A percentile compares a stretch with the other conserved stretches of the same genome.
Evolutionary conservation across 2,329 filamentous ascomycete species (phyloP).

Genomic region (Ramularia endophylla): DNA sequence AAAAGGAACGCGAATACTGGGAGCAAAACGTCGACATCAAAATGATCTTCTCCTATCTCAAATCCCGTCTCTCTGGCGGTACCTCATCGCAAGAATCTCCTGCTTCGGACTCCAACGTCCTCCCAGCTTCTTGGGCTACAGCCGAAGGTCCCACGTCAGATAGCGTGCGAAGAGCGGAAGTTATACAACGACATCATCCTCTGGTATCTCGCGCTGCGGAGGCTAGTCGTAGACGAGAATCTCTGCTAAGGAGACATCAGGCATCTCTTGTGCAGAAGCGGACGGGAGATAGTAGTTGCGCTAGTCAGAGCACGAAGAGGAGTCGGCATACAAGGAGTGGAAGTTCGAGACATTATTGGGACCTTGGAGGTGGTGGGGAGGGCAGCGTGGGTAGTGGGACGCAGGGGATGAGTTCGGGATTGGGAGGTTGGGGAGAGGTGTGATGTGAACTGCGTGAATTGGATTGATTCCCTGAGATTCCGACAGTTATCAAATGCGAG

Average conservation of each 20-base stretch:
- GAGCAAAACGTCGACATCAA: conserved; percentile 85
- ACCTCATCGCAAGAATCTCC: conserved; percentile 12
- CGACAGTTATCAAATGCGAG: too few relatives aligned
- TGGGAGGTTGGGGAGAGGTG: conserved; percentile 76
- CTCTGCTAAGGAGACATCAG: conserved; percentile 25
- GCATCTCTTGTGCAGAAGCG: conserved; percentile 32
- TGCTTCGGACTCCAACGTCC: conserved; percentile 23
- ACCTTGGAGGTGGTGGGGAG: conserved; percentile 63
- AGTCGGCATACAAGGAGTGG: conserved; percentile 50
- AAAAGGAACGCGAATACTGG: conserved; percentile 70
- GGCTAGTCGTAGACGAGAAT: conserved; percentile 12
- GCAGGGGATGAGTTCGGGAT: conserved; percentile 31
- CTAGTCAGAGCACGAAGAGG: conserved; percentile 78
- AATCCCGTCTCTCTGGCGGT: conserved; percentile 60
- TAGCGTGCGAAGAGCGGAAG: conserved; percentile 67
- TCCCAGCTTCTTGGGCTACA: conserved; percentile 32
- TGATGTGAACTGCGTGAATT: conserved; percentile 28
- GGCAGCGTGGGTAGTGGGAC: conserved; percentile 53
- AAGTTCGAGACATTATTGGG: conserved; percentile 85
- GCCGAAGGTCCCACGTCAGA: conserved; percentile 33
- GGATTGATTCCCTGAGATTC: too few relatives aligned
- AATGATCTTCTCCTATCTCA: conserved; percentile 84
- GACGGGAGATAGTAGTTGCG: conserved; percentile 59
- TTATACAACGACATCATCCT: conserved; percentile 84
- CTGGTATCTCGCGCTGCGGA: conserved; percentile 58